Base-by-base conservation (phyloP, 768 basidiomycete species). In the Coprinopsis cinerea region DNA sequence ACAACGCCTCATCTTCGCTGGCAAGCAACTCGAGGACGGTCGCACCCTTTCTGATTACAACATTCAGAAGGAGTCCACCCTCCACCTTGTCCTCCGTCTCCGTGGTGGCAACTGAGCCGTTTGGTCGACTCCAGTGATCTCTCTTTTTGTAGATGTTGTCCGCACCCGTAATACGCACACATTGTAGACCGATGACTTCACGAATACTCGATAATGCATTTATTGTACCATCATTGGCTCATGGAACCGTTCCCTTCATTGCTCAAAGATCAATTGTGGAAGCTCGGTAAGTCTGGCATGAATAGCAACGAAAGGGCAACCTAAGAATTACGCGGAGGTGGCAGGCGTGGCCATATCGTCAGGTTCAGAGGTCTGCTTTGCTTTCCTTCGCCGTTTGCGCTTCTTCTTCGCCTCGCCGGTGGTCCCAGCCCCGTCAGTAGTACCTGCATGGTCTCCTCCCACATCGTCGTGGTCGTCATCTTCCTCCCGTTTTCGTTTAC, bases 11-110 rank as follows among this genome's bases (percentile, higher is more conserved):
- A 88, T 88, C 60, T 87, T 86, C 51, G 85, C 85, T 44, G 85
- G 85, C 3, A 88, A 88, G 70, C 85, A 88, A 61, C 70, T 87
- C 35, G 85, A 88, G 59, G 85, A 88, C 51, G 85, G 85, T 13
- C 80, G 85, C 37, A 88, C 85, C 7, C 76, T 86, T 20, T 84
- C 83, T 25, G 85, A 88, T 59, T 87, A 85, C 63, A 85, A 84
- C 59, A 85, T 85, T 43, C 83, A 84, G 70, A 83, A 85, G 64
- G 82, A 85, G 72, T 73, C 74, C 10, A 89, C 87, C 35, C 72
- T 90, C 51, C 76, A 86, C 61, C 71, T 85, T 45, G 86, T 89
- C 32, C 77, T 90, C 53, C 83, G 88, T 68, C 79, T 91, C 44
- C 83, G 88, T 65, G 89, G 89, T 64, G 92, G 92, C 52, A 67